These are phyloP conservation scores for Sabuloglossum arenarium DNA, from an alignment of 495 filamentous ascomycete species.

Conservation along the genomic window DNA sequence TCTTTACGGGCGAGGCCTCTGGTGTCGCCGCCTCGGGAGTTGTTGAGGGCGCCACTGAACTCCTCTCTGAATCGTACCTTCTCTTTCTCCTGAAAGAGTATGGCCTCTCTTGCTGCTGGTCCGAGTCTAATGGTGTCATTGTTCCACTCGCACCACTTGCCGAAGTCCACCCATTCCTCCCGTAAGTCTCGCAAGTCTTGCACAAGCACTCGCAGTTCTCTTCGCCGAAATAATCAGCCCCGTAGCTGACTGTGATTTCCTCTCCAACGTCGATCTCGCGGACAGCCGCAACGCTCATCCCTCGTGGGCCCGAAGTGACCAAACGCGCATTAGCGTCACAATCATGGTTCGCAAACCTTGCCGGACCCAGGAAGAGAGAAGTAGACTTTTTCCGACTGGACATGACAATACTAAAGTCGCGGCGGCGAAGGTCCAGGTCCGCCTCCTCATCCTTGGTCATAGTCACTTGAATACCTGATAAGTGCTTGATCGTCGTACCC, in stretches of 20 bases:
- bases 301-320: slow-evolving; percentile 57
- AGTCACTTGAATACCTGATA: slow-evolving; percentile 70
- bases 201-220: slow-evolving; percentile 94
- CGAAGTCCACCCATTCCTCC: slow-evolving; percentile 60
- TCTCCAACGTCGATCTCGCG: slow-evolving; percentile 70
- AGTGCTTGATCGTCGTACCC: slow-evolving; percentile 75
- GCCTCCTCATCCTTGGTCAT: slow-evolving; percentile 82
- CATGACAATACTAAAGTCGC: slow-evolving; percentile 92
- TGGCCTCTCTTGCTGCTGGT: slow-evolving; percentile 5
- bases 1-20: not conserved
- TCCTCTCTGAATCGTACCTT: slow-evolving; percentile 7
- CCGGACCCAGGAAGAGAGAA: slow-evolving; percentile 81
- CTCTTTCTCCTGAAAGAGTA: slow-evolving; percentile 13
- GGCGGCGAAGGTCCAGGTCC: slow-evolving; percentile 50
- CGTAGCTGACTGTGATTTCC: slow-evolving; percentile 90
- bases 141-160: not conserved
- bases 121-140: not conserved
- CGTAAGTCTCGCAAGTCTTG: slow-evolving; percentile 55
- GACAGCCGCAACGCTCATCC: slow-evolving; percentile 68
- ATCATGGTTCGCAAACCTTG: slow-evolving; percentile 93
- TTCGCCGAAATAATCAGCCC: slow-evolving; percentile 87
- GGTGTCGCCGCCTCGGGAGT: not conserved
- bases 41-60: not conserved
- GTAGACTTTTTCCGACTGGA: slow-evolving; percentile 76
- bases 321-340: slow-evolving; percentile 82